Percentiles rank a stretch among this genome's conserved stretches.
Conservation (phyloP, 2,329 filamentous ascomycete genomes). For the Penicillium sp. region DNA sequence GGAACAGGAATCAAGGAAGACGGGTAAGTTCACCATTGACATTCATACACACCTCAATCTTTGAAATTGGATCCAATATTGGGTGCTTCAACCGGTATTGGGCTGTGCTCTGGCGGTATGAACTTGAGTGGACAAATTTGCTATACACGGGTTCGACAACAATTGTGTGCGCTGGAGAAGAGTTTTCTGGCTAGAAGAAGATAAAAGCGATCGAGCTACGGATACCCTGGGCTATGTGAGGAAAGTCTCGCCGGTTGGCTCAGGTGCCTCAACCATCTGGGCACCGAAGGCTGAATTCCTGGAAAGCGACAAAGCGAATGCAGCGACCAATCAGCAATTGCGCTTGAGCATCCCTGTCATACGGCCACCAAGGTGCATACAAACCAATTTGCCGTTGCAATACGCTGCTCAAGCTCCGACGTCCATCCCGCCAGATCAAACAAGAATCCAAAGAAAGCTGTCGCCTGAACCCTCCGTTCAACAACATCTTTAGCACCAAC, state of each 20-base stretch:
- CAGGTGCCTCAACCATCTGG: neutral
- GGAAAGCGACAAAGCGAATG: neutral
- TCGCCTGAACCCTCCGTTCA: neutral
- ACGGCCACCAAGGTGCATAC: neutral
- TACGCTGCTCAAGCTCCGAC: neutral
- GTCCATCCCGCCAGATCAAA: neutral
- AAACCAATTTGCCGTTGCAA: neutral
- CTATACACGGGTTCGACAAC: conserved; percentile 17
- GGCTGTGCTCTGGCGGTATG: conserved; percentile 8
- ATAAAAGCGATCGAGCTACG: conserved; percentile 4
- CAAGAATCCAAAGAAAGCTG: neutral
- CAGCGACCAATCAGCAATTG: neutral
- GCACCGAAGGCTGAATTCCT: neutral
- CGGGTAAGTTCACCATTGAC: conserved; percentile 67
- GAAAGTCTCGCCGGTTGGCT: neutral
- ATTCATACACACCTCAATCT: conserved; percentile 22
- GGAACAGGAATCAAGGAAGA: conserved; percentile 74
- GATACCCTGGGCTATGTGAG: conserved; percentile 1
- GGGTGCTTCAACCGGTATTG: conserved; percentile 5
- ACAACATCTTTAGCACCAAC: conserved; percentile 14
- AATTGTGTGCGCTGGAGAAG: conserved; percentile 7
- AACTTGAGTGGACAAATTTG: conserved; percentile 17
- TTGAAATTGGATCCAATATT: conserved; percentile 5
- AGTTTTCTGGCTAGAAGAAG: conserved; percentile 4
- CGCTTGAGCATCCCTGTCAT: neutral